A percentile compares a stretch with the other conserved stretches of the same genome.
Conservation (phyloP, 1,139 yeast genomes). For the Magnusiomyces sp. region DNA sequence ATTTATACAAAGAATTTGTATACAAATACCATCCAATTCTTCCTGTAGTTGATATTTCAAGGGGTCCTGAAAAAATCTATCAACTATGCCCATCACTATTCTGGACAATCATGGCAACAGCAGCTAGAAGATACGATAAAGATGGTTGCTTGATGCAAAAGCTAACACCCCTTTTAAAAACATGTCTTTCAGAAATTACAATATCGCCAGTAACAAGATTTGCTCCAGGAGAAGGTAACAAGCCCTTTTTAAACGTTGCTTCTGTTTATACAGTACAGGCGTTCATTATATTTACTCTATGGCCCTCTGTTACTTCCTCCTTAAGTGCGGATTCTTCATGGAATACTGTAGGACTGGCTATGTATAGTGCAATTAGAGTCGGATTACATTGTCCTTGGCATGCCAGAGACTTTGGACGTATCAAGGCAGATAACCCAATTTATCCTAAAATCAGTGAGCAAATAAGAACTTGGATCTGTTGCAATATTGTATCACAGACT, state of each 20-base stretch:
- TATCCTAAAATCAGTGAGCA: constrained; percentile 58
- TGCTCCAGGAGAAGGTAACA: constrained; percentile 39
- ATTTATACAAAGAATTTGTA: constrained; percentile 64
- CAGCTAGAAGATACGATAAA: constrained; percentile 51
- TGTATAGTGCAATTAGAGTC: constrained; percentile 82
- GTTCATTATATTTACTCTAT: constrained; percentile 72
- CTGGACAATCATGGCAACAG: constrained; percentile 87
- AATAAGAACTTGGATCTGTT: constrained; percentile 83
- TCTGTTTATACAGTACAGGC: constrained; percentile 96
- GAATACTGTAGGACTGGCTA: constrained; percentile 88
- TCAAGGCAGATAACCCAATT: constrained; percentile 28
- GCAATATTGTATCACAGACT: constrained; percentile 82
- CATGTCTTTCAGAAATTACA: constrained; percentile 75
- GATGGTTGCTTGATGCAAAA: constrained; percentile 39
- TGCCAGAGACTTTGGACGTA: constrained; percentile 43
- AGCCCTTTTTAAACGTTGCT: constrained; percentile 77
- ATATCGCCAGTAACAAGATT: constrained; percentile 84
- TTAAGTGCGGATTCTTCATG: constrained; percentile 92
- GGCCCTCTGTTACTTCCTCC: constrained; percentile 95
- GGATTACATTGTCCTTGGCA: constrained; percentile 78
- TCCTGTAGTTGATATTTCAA: constrained; percentile 75
- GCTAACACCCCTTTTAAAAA: constrained; percentile 62
- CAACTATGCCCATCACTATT: constrained; percentile 77
- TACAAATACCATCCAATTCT: constrained; percentile 69
- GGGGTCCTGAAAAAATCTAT: constrained; percentile 77